Evolutionary conservation across 192 early-diverging fungal species (phyloP).

Genomic region (Rhizophagus prolifer): DNA sequence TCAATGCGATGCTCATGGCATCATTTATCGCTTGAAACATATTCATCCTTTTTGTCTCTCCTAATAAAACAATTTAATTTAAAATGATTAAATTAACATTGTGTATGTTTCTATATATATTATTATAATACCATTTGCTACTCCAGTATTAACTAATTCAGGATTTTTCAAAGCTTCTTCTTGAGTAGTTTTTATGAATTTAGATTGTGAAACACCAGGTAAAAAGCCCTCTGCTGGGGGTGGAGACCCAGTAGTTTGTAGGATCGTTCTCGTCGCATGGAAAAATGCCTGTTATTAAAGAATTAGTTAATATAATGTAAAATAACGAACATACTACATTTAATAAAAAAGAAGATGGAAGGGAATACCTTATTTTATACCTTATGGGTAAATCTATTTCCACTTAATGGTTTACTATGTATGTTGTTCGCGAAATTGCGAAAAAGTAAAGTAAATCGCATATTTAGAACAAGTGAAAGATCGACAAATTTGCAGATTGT

Average conservation of each 20-base stretch:
- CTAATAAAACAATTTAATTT: conserved; percentile 28
- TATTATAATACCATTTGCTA: conserved; percentile 50
- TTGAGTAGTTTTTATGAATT: conserved; percentile 73
- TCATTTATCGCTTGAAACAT: conserved; percentile 94
- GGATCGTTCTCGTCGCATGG: conserved; percentile 36
- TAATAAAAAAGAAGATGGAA: not conserved
- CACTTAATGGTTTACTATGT: not conserved
- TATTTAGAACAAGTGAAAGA: not conserved
- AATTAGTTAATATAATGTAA: not conserved
- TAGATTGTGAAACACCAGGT: conserved; percentile 79
- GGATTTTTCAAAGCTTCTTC: conserved; percentile 66
- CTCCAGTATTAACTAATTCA: conserved; percentile 64
- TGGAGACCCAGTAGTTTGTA: conserved; percentile 35
- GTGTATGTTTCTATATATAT: not conserved
- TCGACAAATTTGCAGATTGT: no score
- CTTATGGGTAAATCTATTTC: not conserved
- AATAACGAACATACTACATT: not conserved
- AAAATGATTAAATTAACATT: not conserved
- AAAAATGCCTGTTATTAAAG: conserved; percentile 27
- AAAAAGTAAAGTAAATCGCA: not conserved
- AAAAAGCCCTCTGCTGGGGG: conserved; percentile 80
- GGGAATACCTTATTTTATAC: conserved; percentile 11
- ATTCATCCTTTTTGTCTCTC: conserved; percentile 88
- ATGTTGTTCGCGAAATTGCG: not conserved
- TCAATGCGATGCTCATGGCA: conserved; percentile 84